Evolutionary conservation across 2,329 filamentous ascomycete species (phyloP).

Genomic region (Microthyrium microscopicum): DNA sequence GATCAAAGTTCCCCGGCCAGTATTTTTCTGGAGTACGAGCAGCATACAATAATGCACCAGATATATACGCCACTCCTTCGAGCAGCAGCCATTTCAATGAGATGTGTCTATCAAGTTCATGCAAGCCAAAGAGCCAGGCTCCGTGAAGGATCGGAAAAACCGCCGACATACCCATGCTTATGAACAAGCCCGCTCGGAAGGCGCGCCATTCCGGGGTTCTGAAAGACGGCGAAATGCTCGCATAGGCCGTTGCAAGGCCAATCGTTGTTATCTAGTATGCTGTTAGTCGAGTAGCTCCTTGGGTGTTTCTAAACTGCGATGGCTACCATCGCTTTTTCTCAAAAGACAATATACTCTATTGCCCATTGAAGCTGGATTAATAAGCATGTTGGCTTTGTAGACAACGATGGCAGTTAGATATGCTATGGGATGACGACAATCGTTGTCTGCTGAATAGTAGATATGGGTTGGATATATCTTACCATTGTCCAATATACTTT

Average conservation of each 20-base stretch:
- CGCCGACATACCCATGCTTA: conserved; percentile 69
- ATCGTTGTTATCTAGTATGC: conserved; percentile 53
- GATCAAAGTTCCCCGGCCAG: conserved; percentile 66
- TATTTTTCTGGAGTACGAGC: conserved; percentile 70
- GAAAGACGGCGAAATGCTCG: conserved; percentile 69
- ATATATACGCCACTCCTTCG: conserved; percentile 70
- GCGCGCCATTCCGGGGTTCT: conserved; percentile 70
- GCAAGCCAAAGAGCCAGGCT: conserved; percentile 47
- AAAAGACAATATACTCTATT: not conserved
- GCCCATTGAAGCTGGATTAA: not conserved
- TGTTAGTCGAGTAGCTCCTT: not conserved
- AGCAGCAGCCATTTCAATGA: conserved; percentile 65
- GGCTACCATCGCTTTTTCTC: not conserved
- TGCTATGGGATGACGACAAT: conserved; percentile 3
- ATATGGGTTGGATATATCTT: conserved; percentile 15
- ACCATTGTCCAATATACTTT: conserved; percentile 61
- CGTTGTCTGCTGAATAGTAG: not conserved
- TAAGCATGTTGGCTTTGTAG: not conserved
- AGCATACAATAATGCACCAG: conserved; percentile 75
- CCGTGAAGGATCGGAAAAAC: conserved; percentile 73
- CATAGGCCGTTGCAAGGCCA: conserved; percentile 56
- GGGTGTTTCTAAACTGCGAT: not conserved
- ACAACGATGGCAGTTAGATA: not conserved
- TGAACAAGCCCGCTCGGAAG: conserved; percentile 78
- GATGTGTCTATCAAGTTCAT: conserved; percentile 52